phyloP scores from a whole-genome alignment of 2,329 filamentous ascomycete species.

The Helicocarpus griseus region DNA sequence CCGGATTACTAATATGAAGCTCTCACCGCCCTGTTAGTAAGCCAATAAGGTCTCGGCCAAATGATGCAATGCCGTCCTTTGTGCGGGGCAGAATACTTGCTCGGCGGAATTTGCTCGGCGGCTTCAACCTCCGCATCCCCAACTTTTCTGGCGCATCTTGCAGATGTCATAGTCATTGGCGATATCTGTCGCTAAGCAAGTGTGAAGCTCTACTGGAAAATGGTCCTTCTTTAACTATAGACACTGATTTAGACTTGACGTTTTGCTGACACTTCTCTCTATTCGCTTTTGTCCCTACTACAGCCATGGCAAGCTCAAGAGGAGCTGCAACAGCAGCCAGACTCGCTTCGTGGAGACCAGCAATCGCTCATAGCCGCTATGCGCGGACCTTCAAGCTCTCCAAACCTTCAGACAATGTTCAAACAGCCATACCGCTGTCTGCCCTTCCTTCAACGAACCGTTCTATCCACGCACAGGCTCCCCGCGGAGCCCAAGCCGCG shows the following conservation, averaged over 20 bases:
- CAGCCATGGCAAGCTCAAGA: slow-evolving; percentile 1
- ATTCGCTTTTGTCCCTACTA: neutral
- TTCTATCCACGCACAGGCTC: slow-evolving; percentile 5
- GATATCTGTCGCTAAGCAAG: no score
- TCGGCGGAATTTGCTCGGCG: neutral
- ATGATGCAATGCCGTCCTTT: neutral
- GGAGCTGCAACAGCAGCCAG: neutral
- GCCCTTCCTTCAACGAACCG: neutral
- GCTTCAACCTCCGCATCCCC: neutral
- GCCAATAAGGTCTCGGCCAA: neutral
- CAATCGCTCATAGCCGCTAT: neutral
- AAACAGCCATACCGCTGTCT: neutral
- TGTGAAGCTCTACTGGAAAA: neutral
- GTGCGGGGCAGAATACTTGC: neutral
- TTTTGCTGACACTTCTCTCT: neutral
- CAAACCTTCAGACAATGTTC: neutral
- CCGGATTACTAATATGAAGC: neutral
- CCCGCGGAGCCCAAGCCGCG: slow-evolving; percentile 6
- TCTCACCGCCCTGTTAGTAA: neutral
- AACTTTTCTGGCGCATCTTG: no score
- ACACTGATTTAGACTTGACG: neutral
- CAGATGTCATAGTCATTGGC: no score
- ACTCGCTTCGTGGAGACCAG: neutral
- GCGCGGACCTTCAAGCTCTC: neutral
- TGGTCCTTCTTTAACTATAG: neutral